phyloP scores from a whole-genome alignment of 164 flowering plant genomes.

The Euptelea pleiosperma region DNA sequence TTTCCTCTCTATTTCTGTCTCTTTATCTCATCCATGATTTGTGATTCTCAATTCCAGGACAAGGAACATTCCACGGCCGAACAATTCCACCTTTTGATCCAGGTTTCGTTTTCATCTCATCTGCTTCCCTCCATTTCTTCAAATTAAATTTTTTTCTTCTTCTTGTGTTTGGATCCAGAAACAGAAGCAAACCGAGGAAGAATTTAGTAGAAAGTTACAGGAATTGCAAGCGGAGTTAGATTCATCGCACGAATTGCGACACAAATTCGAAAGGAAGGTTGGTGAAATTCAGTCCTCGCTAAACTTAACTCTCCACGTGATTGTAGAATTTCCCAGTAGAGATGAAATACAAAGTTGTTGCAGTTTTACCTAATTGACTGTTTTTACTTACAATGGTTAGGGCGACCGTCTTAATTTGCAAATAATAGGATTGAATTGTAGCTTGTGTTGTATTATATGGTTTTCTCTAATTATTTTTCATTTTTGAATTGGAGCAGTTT shows the following conservation, averaged over 20 bases:
- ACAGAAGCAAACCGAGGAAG: slow-evolving; percentile 55
- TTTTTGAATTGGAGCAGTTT: no score
- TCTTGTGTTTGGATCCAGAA: slow-evolving; percentile 30
- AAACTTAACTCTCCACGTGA: background rate
- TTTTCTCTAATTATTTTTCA: no score
- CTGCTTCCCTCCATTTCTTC: background rate
- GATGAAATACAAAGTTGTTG: no score
- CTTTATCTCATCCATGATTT: background rate
- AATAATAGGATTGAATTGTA: no score
- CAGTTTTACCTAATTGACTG: no score
- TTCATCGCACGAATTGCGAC: slow-evolving; percentile 33
- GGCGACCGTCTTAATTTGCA: no score
- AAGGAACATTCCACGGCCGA: slow-evolving; percentile 37
- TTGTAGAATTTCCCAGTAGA: background rate
- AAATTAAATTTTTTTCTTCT: background rate
- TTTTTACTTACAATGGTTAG: no score
- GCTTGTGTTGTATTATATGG: no score
- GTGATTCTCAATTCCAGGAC: slow-evolving; percentile 30
- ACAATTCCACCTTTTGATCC: slow-evolving; percentile 28
- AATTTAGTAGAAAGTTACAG: slow-evolving; percentile 33
- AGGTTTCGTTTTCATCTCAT: slow-evolving; percentile 32
- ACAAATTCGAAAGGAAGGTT: slow-evolving; percentile 52
- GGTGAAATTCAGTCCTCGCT: background rate
- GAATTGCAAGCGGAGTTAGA: slow-evolving; percentile 42
- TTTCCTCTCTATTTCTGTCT: slow-evolving; percentile 7